phyloP scores from a whole-genome alignment of 164 flowering plant genomes.

The Macadamia tetraphylla region DNA sequence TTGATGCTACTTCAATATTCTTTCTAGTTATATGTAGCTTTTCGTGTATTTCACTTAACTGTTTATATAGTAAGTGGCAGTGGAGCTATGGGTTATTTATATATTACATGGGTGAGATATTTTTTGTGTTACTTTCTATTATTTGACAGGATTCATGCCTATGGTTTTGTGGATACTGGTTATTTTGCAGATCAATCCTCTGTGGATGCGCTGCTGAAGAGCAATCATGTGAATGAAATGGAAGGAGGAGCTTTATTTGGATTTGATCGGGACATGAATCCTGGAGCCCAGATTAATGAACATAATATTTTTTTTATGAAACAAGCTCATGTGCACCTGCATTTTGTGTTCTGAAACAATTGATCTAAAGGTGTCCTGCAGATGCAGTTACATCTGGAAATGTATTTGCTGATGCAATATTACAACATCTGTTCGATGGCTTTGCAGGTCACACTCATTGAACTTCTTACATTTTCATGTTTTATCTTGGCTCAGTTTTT shows the following conservation, averaged over 20 bases:
- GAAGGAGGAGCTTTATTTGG: slow-evolving; percentile 87
- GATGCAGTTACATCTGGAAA: slow-evolving; percentile 90
- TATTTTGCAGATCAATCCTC: slow-evolving; percentile 71
- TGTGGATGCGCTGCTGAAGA: slow-evolving; percentile 84
- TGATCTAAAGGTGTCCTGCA: slow-evolving; percentile 83
- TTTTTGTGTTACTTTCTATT: background rate
- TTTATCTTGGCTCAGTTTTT: slow-evolving; percentile 5
- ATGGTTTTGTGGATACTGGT: slow-evolving; percentile 1
- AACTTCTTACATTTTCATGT: slow-evolving; percentile 5
- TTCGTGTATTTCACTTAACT: background rate
- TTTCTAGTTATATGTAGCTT: background rate
- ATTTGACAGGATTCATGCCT: background rate
- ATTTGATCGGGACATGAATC: slow-evolving; percentile 50
- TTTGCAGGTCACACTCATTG: slow-evolving; percentile 64
- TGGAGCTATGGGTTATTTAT: slow-evolving; percentile 80
- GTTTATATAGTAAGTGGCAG: slow-evolving; percentile 68
- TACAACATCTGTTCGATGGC: slow-evolving; percentile 90
- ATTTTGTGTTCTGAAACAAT: slow-evolving; percentile 79
- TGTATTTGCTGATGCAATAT: slow-evolving; percentile 86
- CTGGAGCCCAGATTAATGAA: slow-evolving; percentile 30
- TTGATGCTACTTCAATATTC: background rate
- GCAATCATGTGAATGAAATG: slow-evolving; percentile 90
- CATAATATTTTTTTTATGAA: slow-evolving; percentile 58
- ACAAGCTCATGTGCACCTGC: slow-evolving; percentile 70
- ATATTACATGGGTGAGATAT: background rate